These are phyloP conservation scores for Gorgonomyces haynaldii DNA, from an alignment of 192 early-diverging fungal genomes.

Conservation along the genomic window DNA sequence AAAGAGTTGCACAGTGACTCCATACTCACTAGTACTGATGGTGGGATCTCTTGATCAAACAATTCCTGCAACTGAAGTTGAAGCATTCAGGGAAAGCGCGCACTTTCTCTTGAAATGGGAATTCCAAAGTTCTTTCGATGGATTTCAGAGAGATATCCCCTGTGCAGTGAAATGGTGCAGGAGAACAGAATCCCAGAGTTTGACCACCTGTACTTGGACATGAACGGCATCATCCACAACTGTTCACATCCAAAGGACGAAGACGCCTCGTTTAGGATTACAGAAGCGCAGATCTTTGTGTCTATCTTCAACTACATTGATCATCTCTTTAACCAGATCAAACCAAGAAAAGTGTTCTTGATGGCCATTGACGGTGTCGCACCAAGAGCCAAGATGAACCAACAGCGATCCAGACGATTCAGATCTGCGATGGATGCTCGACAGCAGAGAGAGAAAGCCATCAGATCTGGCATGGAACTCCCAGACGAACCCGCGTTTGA, in stretches of 20 bases:
- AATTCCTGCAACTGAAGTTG: neutral
- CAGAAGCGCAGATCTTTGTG: constrained; percentile 88
- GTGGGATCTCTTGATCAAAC: neutral
- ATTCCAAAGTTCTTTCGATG: constrained; percentile 86
- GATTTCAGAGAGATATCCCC: constrained; percentile 94
- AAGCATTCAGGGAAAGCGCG: neutral
- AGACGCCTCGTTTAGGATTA: constrained; percentile 74
- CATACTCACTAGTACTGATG: too few species aligned
- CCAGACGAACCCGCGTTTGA: constrained; percentile 44
- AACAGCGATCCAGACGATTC: constrained; percentile 47
- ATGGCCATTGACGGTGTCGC: constrained; percentile 79
- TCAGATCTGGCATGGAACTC: constrained; percentile 58
- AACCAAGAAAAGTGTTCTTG: constrained; percentile 88
- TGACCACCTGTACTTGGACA: constrained; percentile 96
- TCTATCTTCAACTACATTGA: constrained; percentile 96
- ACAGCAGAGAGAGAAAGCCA: constrained; percentile 45
- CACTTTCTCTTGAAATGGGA: constrained; percentile 18
- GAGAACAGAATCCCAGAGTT: constrained; percentile 92
- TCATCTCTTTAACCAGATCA: constrained; percentile 81
- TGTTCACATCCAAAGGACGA: constrained; percentile 90
- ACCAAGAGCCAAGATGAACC: constrained; percentile 53
- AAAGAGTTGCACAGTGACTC: too few species aligned
- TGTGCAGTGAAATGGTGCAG: constrained; percentile 79
- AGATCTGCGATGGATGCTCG: constrained; percentile 38
- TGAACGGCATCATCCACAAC: constrained; percentile 96